A percentile compares a stretch with the other conserved stretches of the same genome.
Conservation (phyloP, 2,329 filamentous ascomycete genomes). For the Fusarium sulawesiense region DNA sequence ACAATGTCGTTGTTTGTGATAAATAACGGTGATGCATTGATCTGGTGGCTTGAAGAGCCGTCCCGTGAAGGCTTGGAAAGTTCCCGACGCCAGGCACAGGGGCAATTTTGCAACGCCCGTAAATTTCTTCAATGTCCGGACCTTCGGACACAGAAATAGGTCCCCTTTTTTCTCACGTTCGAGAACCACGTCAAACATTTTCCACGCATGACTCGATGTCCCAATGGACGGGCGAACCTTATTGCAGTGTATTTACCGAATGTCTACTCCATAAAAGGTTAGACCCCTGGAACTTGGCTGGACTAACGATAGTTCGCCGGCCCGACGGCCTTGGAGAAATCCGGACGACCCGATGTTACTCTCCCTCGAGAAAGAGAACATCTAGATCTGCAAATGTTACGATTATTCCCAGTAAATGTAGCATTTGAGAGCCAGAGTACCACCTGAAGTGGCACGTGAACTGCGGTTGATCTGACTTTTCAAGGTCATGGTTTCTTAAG, state of each 20-base stretch:
- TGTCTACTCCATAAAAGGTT: neutral
- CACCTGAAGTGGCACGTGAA: neutral
- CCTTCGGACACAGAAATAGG: neutral
- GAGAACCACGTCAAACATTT: neutral
- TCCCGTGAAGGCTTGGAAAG: neutral
- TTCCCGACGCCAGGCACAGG: neutral
- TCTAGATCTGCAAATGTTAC: neutral
- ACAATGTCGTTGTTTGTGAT: neutral
- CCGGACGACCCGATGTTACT: neutral
- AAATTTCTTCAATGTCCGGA: neutral
- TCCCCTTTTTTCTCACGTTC: neutral
- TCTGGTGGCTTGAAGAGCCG: neutral
- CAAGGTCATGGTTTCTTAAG: neutral
- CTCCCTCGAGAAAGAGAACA: neutral
- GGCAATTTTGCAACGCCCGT: neutral
- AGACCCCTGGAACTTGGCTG: neutral
- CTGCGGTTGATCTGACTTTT: neutral
- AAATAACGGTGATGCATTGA: no score
- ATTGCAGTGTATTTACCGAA: neutral
- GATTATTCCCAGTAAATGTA: neutral
- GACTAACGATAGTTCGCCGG: neutral
- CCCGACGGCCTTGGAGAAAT: neutral
- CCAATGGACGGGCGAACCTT: neutral
- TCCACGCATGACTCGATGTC: slow-evolving; percentile 1
- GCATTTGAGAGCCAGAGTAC: neutral